Evolutionary conservation across 495 filamentous ascomycete species (phyloP), one percentile per base, ranked within the genome.

Genomic region (Daldinia decipiens): DNA sequence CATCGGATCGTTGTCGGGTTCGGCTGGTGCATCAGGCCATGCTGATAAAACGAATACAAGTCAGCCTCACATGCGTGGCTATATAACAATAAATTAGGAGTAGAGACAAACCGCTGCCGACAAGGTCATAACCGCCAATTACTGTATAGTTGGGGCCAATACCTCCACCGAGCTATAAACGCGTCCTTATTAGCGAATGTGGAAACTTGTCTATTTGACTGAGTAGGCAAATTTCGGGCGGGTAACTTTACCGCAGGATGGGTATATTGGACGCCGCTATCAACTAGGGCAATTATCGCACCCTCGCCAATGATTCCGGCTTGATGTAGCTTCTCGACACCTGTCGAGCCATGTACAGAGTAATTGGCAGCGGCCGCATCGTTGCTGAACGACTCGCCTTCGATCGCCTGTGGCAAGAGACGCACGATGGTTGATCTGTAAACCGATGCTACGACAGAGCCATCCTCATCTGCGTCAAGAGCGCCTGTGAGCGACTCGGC

Each of bases 141-240:
- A 81, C 67, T 29, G 78, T 81, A 32, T 77, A 80, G 0, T 76
- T 72, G 0, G 68, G 72, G 1, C 79, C 79, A 43, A 79, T 76
- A 2, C 79, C 76, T 51, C 78, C 79, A n/a, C 79, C 78, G 12
- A 81, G 74, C 74, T 77, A 50, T 11, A 36, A 19, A 39, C 5
- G 34, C 5, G 9, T 21, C 43, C 43, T 21, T 21, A 24, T 47
- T 47, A 45, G 40, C 5, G 17, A 47, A 47, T 21, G 1, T 11
- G 19, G 43, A 21, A 4, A 47, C 21, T 24, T 0, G 8, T 11
- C 17, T 47, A 21, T 13, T 11, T 8, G 2, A 45, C 17, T 19
- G 43, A 9, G 15, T n/a, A 8, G 27, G 27, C 27, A 29, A 29
- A 29, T 29, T 29, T 29, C 27, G 5, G 27, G 6, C 27, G 27